Evolutionary conservation across 1,284 basidiomycete species (phyloP).

Genomic region (Rhodotorula sp.): DNA sequence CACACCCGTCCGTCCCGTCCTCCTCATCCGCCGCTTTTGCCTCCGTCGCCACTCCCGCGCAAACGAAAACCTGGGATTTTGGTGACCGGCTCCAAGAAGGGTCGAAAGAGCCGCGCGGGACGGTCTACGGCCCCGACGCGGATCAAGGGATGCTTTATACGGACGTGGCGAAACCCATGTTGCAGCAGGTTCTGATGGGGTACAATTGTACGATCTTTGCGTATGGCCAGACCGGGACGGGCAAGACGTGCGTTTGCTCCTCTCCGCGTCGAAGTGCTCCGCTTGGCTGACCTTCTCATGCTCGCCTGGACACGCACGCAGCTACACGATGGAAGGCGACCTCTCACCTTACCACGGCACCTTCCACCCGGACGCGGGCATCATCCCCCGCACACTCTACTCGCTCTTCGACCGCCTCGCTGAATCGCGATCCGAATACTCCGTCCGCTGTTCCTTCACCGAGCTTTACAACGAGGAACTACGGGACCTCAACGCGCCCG

Average conservation of each 20-base stretch:
- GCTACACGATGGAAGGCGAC: slow-evolving; percentile 94
- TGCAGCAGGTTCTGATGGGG: slow-evolving; percentile 87
- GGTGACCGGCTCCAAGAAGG: slow-evolving; percentile 54
- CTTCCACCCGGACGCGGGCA: slow-evolving; percentile 84
- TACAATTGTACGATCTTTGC: slow-evolving; percentile 99
- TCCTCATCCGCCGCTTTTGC: slow-evolving; percentile 53
- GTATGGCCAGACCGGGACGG: slow-evolving; percentile 98
- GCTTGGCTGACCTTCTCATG: background rate
- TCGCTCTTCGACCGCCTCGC: slow-evolving; percentile 84
- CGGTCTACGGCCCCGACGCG: slow-evolving; percentile 94
- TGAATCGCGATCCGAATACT: slow-evolving; percentile 71
- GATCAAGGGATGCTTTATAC: slow-evolving; percentile 93
- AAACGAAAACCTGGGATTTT: slow-evolving; percentile 81
- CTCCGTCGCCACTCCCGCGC: slow-evolving; percentile 53
- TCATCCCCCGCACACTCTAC: slow-evolving; percentile 95
- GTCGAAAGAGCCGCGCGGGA: slow-evolving; percentile 22
- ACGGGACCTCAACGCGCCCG: slow-evolving; percentile 80
- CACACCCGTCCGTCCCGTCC: slow-evolving; percentile 18
- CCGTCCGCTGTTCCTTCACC: slow-evolving; percentile 90
- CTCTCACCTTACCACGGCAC: slow-evolving; percentile 70
- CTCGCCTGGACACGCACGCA: slow-evolving; percentile 46
- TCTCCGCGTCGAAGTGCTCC: background rate
- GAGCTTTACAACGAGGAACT: slow-evolving; percentile 99
- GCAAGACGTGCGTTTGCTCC: slow-evolving; percentile 75
- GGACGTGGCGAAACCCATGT: slow-evolving; percentile 87